Evolutionary conservation across 768 basidiomycete genomes (phyloP).

Genomic region (Termitomyces heimii): DNA sequence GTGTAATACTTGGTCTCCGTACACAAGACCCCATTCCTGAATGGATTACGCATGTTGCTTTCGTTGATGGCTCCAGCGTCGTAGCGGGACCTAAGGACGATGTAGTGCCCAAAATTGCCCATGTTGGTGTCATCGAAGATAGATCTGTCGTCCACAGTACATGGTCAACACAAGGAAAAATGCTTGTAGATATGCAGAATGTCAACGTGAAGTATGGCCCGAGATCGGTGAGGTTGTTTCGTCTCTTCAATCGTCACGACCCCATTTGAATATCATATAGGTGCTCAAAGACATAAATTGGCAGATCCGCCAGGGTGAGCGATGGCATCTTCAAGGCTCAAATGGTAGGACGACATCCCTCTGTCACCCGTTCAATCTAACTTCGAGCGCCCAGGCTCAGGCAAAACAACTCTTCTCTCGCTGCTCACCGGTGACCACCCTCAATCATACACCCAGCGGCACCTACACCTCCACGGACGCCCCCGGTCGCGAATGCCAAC

Average conservation of each 20-base stretch:
- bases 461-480: constrained; percentile 38
- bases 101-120: constrained; percentile 22
- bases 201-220: constrained; percentile 70
- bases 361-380: neutral
- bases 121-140: neutral
- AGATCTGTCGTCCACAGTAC: neutral
- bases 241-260: neutral
- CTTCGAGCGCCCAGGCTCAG: constrained; percentile 54
- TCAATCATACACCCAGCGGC: constrained; percentile 77
- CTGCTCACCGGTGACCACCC: constrained; percentile 93
- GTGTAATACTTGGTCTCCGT: constrained; percentile 40
- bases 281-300: constrained; percentile 76
- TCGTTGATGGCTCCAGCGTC: constrained; percentile 44
- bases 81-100: constrained; percentile 44
- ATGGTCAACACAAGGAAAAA: constrained; percentile 1
- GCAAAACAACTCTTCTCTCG: constrained; percentile 91
- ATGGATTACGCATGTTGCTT: constrained; percentile 66
- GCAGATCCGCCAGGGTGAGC: constrained; percentile 75
- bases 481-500: constrained; percentile 63
- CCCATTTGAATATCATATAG: constrained; percentile 27
- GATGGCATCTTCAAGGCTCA: constrained; percentile 86
- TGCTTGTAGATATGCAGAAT: constrained; percentile 54
- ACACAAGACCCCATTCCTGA: constrained; percentile 67
- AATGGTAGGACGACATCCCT: constrained; percentile 53
- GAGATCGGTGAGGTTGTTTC: constrained; percentile 39